Evolutionary conservation across 345 rosid genomes (phyloP).

Genomic region (Punica granatum): DNA sequence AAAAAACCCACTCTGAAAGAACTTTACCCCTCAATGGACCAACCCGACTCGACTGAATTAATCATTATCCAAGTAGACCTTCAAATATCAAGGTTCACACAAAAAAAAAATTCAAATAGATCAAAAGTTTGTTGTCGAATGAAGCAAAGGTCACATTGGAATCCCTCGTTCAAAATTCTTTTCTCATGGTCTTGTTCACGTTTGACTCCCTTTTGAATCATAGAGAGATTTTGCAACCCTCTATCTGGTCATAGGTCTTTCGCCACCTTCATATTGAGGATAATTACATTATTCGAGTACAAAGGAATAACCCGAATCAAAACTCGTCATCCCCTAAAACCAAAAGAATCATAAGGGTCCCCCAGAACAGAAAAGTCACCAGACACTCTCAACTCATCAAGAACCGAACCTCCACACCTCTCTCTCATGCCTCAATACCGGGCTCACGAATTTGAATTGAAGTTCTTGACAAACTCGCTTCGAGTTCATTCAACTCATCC

Average conservation of each 20-base stretch:
- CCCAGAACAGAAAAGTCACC: not conserved
- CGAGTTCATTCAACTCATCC: slow-evolving; percentile 76
- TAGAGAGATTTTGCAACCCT: no score
- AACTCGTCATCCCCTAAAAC: not conserved
- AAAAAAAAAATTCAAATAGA: no score
- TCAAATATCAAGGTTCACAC: no score
- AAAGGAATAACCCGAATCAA: not conserved
- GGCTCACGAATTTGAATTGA: slow-evolving; percentile 53
- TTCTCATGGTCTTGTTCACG: no score
- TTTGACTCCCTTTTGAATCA: no score
- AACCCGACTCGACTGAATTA: no score
- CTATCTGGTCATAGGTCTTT: not conserved
- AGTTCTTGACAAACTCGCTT: slow-evolving; percentile 70
- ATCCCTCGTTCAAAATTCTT: no score
- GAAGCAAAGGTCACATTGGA: no score
- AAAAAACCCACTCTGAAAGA: no score
- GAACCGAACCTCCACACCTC: not conserved
- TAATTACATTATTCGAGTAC: slow-evolving; percentile 15
- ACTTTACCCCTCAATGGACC: no score
- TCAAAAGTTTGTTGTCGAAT: no score
- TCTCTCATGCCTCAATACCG: slow-evolving; percentile 13
- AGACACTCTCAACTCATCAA: not conserved
- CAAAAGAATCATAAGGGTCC: slow-evolving; percentile 8
- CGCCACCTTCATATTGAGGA: not conserved
- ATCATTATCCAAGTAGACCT: no score